A percentile compares a stretch with the other conserved stretches of the same genome.
These are phyloP conservation scores for Rhynchospora breviuscula DNA, from an alignment of 176 grass and related monocot species.

Conservation along the genomic window DNA sequence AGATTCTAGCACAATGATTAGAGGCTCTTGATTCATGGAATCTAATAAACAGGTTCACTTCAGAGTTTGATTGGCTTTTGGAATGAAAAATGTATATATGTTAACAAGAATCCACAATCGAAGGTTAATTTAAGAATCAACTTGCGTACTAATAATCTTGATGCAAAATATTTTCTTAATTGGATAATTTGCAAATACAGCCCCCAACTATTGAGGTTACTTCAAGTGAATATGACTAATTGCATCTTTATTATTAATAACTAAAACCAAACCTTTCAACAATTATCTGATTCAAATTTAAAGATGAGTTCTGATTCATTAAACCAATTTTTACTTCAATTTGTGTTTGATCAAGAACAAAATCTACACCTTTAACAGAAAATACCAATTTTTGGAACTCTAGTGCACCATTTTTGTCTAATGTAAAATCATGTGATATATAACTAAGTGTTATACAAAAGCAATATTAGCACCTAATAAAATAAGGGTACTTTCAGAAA, in stretches of 20 bases:
- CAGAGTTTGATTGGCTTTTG: background rate
- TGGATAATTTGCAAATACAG: background rate
- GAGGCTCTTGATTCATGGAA: background rate
- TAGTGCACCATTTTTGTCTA: background rate
- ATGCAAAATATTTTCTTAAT: background rate
- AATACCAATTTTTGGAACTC: no score
- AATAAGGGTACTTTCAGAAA: background rate
- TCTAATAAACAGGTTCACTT: background rate
- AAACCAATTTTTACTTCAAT: background rate
- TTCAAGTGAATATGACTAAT: slow-evolving; percentile 1
- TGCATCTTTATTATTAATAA: background rate
- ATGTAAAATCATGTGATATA: background rate
- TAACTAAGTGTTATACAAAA: background rate
- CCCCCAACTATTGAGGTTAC: background rate
- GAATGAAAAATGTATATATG: background rate
- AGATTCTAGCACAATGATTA: background rate
- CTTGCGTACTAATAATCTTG: background rate
- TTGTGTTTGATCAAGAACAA: background rate
- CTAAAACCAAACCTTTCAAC: background rate
- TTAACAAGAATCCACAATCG: background rate
- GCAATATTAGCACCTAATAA: background rate
- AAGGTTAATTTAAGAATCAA: background rate
- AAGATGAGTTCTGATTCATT: background rate
- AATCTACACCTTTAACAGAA: background rate
- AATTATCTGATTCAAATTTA: background rate